A percentile compares a stretch with the other conserved stretches of the same genome.
Evolutionary conservation across 768 basidiomycete species (phyloP).

Genomic region (Pisolithus sp.): DNA sequence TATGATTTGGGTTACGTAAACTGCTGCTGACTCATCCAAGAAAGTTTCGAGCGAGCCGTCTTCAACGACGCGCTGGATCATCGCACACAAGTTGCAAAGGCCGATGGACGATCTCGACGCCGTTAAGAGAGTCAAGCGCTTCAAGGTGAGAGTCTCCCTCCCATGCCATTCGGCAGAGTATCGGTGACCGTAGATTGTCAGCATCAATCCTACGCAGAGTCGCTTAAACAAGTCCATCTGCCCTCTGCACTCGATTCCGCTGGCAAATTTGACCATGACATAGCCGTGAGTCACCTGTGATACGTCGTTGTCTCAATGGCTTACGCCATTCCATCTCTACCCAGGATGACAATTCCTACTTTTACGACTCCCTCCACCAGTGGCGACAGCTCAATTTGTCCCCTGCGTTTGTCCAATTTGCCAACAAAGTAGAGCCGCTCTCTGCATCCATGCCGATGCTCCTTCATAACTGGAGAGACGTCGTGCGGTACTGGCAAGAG

Average conservation of each 20-base stretch:
- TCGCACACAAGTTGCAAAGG: too few relatives aligned
- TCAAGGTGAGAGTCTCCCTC: constrained; percentile 34
- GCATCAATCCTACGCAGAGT: constrained; percentile 70
- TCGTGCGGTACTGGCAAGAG: constrained; percentile 58
- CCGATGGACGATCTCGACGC: constrained; percentile 7
- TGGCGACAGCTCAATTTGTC: constrained; percentile 80
- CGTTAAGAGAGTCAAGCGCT: constrained; percentile 39
- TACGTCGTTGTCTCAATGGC: background rate
- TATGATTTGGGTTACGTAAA: too few relatives aligned
- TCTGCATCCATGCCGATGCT: constrained; percentile 75
- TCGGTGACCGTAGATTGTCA: constrained; percentile 18
- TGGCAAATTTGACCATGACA: constrained; percentile 50
- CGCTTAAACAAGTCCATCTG: constrained; percentile 64
- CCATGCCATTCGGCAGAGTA: background rate
- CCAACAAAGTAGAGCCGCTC: constrained; percentile 50
- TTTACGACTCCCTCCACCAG: constrained; percentile 64
- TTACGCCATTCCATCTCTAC: background rate
- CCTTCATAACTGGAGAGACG: constrained; percentile 70
- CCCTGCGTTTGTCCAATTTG: constrained; percentile 66
- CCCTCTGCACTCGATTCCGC: constrained; percentile 55
- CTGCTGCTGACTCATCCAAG: background rate
- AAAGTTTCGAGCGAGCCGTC: too few relatives aligned
- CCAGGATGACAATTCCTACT: constrained; percentile 75
- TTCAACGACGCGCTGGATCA: too few relatives aligned
- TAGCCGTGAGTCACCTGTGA: constrained; percentile 33